phyloP scores from a whole-genome alignment of 495 filamentous ascomycete genomes.

The Penicillium alfredii region DNA sequence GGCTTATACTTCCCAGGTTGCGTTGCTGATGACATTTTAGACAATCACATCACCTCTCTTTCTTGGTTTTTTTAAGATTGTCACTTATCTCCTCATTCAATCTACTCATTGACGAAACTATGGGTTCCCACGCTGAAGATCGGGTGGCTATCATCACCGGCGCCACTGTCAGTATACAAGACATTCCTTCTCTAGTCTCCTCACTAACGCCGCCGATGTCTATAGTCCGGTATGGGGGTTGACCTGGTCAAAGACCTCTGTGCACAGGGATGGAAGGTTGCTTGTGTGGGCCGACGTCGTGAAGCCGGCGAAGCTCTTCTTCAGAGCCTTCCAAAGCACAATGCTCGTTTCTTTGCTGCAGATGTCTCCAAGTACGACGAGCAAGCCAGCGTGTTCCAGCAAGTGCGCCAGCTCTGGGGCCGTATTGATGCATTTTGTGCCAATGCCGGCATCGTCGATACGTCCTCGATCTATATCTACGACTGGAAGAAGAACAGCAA shows the following conservation, averaged over 20 bases:
- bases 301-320: constrained; percentile 15
- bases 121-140: constrained; percentile 11
- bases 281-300: constrained; percentile 19
- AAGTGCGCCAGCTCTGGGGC: constrained; percentile 16
- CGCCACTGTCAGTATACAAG: constrained; percentile 20
- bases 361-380: constrained; percentile 25
- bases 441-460: constrained; percentile 25
- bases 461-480: constrained; percentile 21
- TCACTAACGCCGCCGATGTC: not conserved
- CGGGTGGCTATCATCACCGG: constrained; percentile 19
- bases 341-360: constrained; percentile 16
- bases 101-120: too few relatives aligned
- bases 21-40: too few relatives aligned
- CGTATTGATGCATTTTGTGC: constrained; percentile 25
- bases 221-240: constrained; percentile 27
- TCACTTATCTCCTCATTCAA: not conserved
- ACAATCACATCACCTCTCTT: too few relatives aligned
- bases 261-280: constrained; percentile 21
- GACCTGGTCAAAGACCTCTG: constrained; percentile 19
- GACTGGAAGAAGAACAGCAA: constrained; percentile 12
- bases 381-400: constrained; percentile 13
- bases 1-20: too few relatives aligned
- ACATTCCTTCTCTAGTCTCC: not conserved
- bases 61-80: not conserved
- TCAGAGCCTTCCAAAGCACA: constrained; percentile 6